Percentiles rank a stretch among this genome's conserved stretches.
Evolutionary conservation across 2,329 filamentous ascomycete genomes (phyloP).

Genomic region (Sporothrix pseudoabietina): DNA sequence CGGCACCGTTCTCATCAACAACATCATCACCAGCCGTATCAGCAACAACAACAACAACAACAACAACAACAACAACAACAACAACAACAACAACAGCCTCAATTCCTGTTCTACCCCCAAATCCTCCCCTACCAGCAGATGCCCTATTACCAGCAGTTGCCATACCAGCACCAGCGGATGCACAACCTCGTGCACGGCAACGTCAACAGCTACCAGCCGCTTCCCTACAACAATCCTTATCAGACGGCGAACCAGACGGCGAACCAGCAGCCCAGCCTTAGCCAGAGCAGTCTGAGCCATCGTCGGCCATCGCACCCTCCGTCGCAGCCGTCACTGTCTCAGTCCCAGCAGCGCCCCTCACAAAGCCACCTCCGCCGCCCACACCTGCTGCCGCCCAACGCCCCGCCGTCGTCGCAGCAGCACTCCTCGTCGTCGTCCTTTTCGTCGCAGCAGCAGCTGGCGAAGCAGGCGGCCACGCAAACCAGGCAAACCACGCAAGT

Average conservation of each 20-base stretch:
- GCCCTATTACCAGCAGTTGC: slow-evolving; percentile 3
- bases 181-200: slow-evolving; percentile 20
- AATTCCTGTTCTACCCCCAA: slow-evolving; percentile 7
- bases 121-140: slow-evolving; percentile 21
- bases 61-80: background rate
- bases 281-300: background rate
- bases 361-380: background rate
- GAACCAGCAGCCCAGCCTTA: background rate
- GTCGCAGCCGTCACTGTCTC: background rate
- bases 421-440: slow-evolving; percentile 22
- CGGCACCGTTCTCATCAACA: background rate
- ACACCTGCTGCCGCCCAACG: background rate
- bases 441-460: background rate
- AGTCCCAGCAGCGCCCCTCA: background rate
- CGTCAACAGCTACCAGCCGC: background rate
- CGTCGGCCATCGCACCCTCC: too few species aligned
- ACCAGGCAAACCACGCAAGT: background rate
- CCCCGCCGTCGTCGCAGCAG: slow-evolving; percentile 10
- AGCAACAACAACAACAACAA: background rate
- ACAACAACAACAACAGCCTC: background rate
- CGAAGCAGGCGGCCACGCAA: background rate
- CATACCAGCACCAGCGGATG: slow-evolving; percentile 15
- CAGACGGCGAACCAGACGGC: background rate
- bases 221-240: background rate
- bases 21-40: background rate